Base-by-base conservation (phyloP, 352 stramenopile species). In the Thraustochytrium sp. region DNA sequence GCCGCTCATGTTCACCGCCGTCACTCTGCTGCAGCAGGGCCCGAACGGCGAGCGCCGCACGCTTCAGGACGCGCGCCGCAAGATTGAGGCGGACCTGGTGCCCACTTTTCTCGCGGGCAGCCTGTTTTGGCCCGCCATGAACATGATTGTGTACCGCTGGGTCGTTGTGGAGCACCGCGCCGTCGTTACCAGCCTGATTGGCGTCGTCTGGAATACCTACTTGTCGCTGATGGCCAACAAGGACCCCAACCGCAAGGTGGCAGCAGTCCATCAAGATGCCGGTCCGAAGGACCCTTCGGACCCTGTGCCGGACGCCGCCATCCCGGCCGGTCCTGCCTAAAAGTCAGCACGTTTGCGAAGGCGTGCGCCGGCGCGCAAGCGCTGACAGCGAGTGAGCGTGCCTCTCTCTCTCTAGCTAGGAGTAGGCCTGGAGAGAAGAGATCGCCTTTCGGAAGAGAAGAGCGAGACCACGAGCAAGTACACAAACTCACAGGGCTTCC, bases 131-230 rank as follows among this genome's bases (percentile, higher is more conserved):
- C 75, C 75, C 2, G 29, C 84, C 0, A 34, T 83, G 18, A 84
- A 84, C 31, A 54, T 84, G 26, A 9, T 84, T 29, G 56, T 84
- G 1, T 84, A 68, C 61, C 55, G 61, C 40, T 84, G 21, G 13
- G 61, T 84, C 5, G 21, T 61, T 13, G 18, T 56, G 61, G 8
- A 61, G 38, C 21, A 56, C 37, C 55, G 75, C 38, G 75, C 75
- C 38, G 34, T 80, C 16, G 59, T 29, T 16, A 40, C 18, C 2
- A 56, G 38, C 26, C 29, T 80, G 21, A 42, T 83, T 2, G 75
- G 75, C 29, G 56, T 53, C 1, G 23, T 84, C 37, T 84, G 75
- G 75, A 84, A 84, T 29, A 63, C 84, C 23, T 84, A 84, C 26
- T 26, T 84, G 8, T n/a, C 34, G 2, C 26, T 80, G 36, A 36